These are phyloP conservation scores for Lyophyllum atratum DNA, from an alignment of 768 basidiomycete species.

Conservation along the genomic window DNA sequence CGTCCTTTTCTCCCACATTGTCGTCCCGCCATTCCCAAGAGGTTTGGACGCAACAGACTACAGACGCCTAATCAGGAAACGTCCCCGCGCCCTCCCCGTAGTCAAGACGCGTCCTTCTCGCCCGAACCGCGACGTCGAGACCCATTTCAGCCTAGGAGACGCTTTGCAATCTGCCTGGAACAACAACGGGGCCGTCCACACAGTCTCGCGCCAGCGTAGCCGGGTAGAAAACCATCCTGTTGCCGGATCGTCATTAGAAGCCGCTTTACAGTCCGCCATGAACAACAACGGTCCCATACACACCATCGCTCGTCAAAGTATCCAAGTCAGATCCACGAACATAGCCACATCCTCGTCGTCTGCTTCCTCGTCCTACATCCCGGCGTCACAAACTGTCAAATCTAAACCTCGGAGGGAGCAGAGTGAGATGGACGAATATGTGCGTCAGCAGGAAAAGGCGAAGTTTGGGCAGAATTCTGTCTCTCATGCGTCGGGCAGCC, in stretches of 20 bases:
- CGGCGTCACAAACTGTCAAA: background rate
- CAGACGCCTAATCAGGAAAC: slow-evolving; percentile 6
- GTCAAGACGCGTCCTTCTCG: no score
- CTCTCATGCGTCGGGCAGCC: background rate
- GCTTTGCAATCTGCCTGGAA: slow-evolving; percentile 14
- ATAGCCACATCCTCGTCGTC: background rate
- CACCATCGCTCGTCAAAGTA: no score
- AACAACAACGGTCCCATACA: no score
- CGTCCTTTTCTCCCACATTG: slow-evolving; percentile 22
- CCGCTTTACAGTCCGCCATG: no score
- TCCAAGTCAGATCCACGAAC: no score
- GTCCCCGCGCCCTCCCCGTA: background rate
- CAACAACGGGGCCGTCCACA: slow-evolving; percentile 13
- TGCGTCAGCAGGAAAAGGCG: background rate
- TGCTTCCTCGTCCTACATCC: background rate
- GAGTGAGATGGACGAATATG: background rate
- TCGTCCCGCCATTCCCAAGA: slow-evolving; percentile 23
- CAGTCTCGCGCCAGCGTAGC: background rate
- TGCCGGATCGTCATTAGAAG: background rate
- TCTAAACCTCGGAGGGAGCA: background rate
- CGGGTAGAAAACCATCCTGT: background rate
- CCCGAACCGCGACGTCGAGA: no score
- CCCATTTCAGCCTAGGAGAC: slow-evolving; percentile 12
- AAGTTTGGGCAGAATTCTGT: background rate
- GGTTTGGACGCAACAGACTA: slow-evolving; percentile 17